These are phyloP conservation scores for Trichosporon asahii DNA, from an alignment of 1,284 basidiomycete genomes.

Conservation along the genomic window DNA sequence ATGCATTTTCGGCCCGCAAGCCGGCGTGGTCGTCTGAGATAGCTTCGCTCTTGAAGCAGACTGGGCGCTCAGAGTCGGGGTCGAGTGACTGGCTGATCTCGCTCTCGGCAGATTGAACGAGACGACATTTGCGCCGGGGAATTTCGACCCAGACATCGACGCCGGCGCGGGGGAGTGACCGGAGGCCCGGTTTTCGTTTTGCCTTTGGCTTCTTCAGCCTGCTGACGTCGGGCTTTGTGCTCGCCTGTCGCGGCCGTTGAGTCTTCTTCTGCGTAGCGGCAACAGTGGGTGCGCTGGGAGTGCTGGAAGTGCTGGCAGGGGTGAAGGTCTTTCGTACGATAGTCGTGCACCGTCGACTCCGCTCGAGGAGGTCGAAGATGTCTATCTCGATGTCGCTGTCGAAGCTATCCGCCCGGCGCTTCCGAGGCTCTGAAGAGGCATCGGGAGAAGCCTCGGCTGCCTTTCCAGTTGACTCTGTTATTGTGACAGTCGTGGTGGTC, in stretches of 20 bases:
- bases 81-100: not conserved
- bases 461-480: not conserved
- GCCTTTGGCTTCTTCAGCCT: not conserved
- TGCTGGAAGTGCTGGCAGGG: not conserved
- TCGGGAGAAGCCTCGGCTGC: too few relatives aligned
- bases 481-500: not conserved
- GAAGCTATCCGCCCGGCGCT: not conserved
- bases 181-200: not conserved
- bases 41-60: not conserved
- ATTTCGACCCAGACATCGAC: not conserved
- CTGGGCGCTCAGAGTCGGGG: not conserved
- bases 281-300: too few relatives aligned
- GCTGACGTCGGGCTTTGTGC: not conserved
- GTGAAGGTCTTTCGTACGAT: not conserved
- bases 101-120: not conserved
- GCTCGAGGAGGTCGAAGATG: not conserved
- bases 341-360: not conserved
- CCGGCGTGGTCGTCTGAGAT: not conserved
- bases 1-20: not conserved
- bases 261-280: not conserved
- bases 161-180: not conserved
- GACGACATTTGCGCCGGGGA: not conserved
- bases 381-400: not conserved
- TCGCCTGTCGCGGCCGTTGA: not conserved
- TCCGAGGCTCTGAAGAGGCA: too few relatives aligned